phyloP scores from a whole-genome alignment of 257 asterid genomes.

The Fraxinus americana region DNA sequence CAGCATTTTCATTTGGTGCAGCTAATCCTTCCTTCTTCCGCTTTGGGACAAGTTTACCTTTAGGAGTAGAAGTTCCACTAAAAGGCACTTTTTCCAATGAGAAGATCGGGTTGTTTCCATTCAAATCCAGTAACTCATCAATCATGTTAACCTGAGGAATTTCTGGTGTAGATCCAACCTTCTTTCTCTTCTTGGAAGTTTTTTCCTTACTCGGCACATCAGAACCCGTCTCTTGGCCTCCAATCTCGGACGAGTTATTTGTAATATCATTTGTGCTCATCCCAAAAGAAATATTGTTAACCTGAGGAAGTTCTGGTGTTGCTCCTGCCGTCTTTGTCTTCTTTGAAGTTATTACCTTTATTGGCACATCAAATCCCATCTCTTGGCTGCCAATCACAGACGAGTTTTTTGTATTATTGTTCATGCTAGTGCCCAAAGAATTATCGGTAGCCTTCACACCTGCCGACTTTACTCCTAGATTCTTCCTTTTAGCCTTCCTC shows the following conservation, averaged over 20 bases:
- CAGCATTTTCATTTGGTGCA: slow-evolving; percentile 24
- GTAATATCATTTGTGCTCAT: background rate
- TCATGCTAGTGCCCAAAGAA: background rate
- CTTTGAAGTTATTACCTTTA: slow-evolving; percentile 26
- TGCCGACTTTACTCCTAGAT: slow-evolving; percentile 26
- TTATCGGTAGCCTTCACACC: slow-evolving; percentile 2
- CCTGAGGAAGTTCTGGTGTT: slow-evolving; percentile 12
- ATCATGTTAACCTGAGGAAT: slow-evolving; percentile 26
- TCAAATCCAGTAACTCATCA: slow-evolving; percentile 46
- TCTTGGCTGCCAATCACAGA: slow-evolving; percentile 35
- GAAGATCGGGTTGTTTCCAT: slow-evolving; percentile 31
- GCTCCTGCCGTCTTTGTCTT: slow-evolving; percentile 29
- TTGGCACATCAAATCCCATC: slow-evolving; percentile 23
- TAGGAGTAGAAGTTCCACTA: slow-evolving; percentile 33
- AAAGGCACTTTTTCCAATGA: slow-evolving; percentile 37
- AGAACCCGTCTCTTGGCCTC: background rate
- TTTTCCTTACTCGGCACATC: background rate
- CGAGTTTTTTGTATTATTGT: background rate
- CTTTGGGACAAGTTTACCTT: slow-evolving; percentile 31
- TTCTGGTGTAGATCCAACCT: slow-evolving; percentile 22
- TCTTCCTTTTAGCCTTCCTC: slow-evolving; percentile 35
- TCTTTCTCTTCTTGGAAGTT: background rate
- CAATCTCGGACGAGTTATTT: background rate
- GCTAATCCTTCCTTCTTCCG: slow-evolving; percentile 28
- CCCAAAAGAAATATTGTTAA: background rate